phyloP scores from a whole-genome alignment of 169 alveolate genomes.

The Plasmodium billcollinsi region DNA sequence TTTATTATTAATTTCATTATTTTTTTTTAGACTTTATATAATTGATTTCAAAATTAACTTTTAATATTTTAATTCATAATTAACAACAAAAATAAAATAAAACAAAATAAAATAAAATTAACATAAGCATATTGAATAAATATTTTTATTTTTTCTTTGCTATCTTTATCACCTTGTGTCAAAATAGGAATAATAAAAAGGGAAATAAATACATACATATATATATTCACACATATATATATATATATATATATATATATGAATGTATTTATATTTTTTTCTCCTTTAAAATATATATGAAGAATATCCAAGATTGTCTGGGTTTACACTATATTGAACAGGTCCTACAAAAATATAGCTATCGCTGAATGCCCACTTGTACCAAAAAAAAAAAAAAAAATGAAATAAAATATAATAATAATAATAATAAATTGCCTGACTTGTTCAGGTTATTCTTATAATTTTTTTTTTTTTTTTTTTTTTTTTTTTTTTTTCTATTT shows the following conservation, averaged over 20 bases:
- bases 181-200: neutral
- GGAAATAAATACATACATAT: neutral
- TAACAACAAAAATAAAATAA: constrained; percentile 48
- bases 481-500: neutral
- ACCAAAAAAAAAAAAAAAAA: constrained; percentile 6
- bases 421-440: neutral
- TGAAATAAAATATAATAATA: neutral
- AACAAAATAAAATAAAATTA: neutral
- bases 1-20: too few relatives aligned
- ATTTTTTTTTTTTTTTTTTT: neutral
- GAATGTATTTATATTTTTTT: neutral
- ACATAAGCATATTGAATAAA: neutral
- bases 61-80: too few relatives aligned
- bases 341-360: constrained; percentile 65
- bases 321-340: constrained; percentile 33
- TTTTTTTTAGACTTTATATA: too few relatives aligned
- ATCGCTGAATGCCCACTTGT: constrained; percentile 68
- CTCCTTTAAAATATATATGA: constrained; percentile 18
- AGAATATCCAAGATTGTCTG: constrained; percentile 41
- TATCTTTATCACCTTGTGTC: neutral
- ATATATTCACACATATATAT: neutral
- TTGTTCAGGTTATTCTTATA: too few relatives aligned
- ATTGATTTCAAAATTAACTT: too few relatives aligned
- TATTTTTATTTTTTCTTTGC: neutral
- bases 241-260: neutral